Evolutionary conservation across 768 basidiomycete genomes (phyloP), one percentile per base, ranked within the genome.

Genomic region (Naganishia onofrii): DNA sequence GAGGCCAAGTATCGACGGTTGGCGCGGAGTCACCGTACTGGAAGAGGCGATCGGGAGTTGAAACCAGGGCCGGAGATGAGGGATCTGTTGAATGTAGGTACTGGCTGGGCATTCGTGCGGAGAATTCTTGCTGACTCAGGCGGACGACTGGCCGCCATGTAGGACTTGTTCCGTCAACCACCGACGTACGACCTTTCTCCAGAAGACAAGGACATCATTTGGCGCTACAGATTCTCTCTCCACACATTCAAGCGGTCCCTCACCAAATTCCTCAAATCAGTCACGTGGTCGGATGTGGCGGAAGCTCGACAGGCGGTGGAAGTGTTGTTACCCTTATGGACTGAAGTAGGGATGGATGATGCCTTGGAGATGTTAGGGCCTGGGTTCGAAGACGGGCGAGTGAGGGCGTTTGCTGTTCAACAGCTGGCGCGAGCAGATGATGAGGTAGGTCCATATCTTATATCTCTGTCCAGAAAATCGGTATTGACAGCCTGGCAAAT

Each of bases 211-310:
- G 95, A 98, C 74, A 83, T 94, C 51, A 88, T 98, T 46, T 99
- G 96, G 96, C 94, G 95, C 80, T 99, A 95, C 85, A 87, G 96
- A n/a, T 99, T 97, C 82, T 98, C 96, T 74, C 88, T 99, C 13
- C 84, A 93, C 38, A 92, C 94, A 80, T 94, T 92, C 81, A 78
- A 80, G 36, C 88, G 91, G 12, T 93, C 94, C 1, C 85, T 98
- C 48, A 98, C 95, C 38, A 99, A 99, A 79, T 99, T 99, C 82
- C 85, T 99, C 66, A 97, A 92, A 80, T 93, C 92, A 34, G 96
- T 99, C 44, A 93, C 94, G 23, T 98, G 96, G 96, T 85, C 93
- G 46, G 96, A 99, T 79, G 87, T 90, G 0, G 90, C 90, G 12
- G 96, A 99, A 82, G 93, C 96, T 29, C 95, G 94, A 78, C 96